Evolutionary conservation across 495 filamentous ascomycete species (phyloP).

Genomic region (Penicillium coprophilum): DNA sequence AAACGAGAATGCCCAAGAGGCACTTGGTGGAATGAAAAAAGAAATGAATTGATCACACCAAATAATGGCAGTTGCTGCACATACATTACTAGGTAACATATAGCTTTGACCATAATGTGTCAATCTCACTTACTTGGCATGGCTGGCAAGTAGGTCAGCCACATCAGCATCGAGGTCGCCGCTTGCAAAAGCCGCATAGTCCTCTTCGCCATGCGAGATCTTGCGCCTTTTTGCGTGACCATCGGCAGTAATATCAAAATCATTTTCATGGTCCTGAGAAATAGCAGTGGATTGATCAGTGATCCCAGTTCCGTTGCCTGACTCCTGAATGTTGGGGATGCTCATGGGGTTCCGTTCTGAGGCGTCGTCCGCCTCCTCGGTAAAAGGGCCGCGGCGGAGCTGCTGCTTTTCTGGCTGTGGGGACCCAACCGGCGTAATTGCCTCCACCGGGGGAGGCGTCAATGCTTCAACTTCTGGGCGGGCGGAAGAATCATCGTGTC

Average conservation of each 20-base stretch:
- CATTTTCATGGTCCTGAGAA: slow-evolving; percentile 29
- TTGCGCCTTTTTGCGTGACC: slow-evolving; percentile 71
- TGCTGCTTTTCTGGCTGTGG: slow-evolving; percentile 37
- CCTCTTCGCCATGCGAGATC: slow-evolving; percentile 63
- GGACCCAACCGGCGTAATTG: slow-evolving; percentile 46
- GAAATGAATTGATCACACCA: slow-evolving; percentile 4
- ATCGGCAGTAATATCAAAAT: slow-evolving; percentile 36
- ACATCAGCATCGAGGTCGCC: slow-evolving; percentile 79
- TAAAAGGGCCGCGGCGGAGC: slow-evolving; percentile 20
- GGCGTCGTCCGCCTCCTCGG: slow-evolving; percentile 27
- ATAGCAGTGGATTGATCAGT: slow-evolving; percentile 52
- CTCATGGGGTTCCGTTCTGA: slow-evolving; percentile 26
- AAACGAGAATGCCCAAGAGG: neutral
- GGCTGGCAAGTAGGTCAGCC: slow-evolving; percentile 69
- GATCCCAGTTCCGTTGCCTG: slow-evolving; percentile 42
- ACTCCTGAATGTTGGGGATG: slow-evolving; percentile 37
- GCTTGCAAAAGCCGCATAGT: slow-evolving; percentile 66
- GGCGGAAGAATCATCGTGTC: slow-evolving; percentile 48
- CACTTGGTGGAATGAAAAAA: neutral
- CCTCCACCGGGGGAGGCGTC: slow-evolving; percentile 68
- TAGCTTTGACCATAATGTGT: neutral
- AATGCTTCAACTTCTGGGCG: slow-evolving; percentile 81
- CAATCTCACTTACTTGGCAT: slow-evolving; percentile 27
- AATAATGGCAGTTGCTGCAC: neutral
- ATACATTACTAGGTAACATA: neutral